Conservation (phyloP, 441 rosid genomes). For the Bocquillonia castaneifolia region DNA sequence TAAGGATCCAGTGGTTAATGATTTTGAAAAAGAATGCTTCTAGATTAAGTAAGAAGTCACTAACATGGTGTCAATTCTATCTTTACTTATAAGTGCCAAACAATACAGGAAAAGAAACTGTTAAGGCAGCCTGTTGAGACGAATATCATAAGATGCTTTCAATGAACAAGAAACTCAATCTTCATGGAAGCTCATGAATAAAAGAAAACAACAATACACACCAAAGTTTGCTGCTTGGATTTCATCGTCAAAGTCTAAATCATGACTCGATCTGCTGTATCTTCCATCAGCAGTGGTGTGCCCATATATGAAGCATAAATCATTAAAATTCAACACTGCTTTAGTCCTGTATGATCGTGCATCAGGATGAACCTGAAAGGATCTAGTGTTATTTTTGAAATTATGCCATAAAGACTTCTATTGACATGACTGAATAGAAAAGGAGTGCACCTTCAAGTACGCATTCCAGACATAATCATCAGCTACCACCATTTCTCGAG, state of each 20-base stretch:
- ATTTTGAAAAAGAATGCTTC: not conserved
- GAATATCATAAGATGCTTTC: not conserved
- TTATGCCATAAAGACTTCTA: slow-evolving; percentile 1
- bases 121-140: not conserved
- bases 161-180: not conserved
- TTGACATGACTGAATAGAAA: slow-evolving; percentile 2
- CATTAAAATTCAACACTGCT: slow-evolving; percentile 58
- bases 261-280: slow-evolving; percentile 89
- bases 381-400: slow-evolving; percentile 17
- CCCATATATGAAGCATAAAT: slow-evolving; percentile 73
- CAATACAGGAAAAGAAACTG: not conserved
- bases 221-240: slow-evolving; percentile 49
- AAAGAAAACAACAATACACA: slow-evolving; percentile 26
- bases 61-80: not conserved
- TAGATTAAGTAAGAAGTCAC: not conserved
- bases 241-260: slow-evolving; percentile 68
- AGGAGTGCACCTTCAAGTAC: slow-evolving; percentile 52
- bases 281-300: slow-evolving; percentile 86
- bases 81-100: not conserved
- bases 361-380: slow-evolving; percentile 67
- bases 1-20: not conserved
- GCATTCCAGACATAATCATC: slow-evolving; percentile 62
- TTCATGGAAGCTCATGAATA: not conserved
- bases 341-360: slow-evolving; percentile 68
- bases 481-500: slow-evolving; percentile 64